These are phyloP conservation scores for Stachybotrys echinatus DNA, from an alignment of 2,329 filamentous ascomycete genomes.

Conservation along the genomic window DNA sequence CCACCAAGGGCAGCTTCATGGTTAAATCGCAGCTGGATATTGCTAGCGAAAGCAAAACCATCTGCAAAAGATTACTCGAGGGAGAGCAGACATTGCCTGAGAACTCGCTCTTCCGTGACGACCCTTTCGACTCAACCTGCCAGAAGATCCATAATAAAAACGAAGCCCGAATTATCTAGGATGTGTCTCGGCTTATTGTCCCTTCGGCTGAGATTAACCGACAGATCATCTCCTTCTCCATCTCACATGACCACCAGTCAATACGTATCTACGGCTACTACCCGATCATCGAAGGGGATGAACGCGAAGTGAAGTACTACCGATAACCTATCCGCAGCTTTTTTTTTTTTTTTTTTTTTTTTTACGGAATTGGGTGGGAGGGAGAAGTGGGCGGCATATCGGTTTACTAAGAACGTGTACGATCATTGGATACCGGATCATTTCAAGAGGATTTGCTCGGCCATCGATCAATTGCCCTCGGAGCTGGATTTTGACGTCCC, in stretches of 20 bases:
- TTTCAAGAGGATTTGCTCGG: neutral
- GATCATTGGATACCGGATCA: neutral
- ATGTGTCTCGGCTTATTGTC: slow-evolving; percentile 28
- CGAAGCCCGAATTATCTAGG: slow-evolving; percentile 28
- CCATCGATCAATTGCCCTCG: neutral
- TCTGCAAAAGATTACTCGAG: neutral
- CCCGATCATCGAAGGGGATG: slow-evolving; percentile 24
- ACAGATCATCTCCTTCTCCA: slow-evolving; percentile 20
- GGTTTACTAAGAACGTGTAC: neutral
- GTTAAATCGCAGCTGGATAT: slow-evolving; percentile 22
- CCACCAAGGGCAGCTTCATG: slow-evolving; percentile 35
- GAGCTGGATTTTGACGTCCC: neutral
- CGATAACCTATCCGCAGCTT: slow-evolving; percentile 26
- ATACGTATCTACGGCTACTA: slow-evolving; percentile 20
- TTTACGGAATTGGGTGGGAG: slow-evolving; percentile 23
- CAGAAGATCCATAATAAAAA: slow-evolving; percentile 25
- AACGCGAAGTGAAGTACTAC: slow-evolving; percentile 26
- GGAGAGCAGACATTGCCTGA: slow-evolving; percentile 10
- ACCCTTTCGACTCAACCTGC: slow-evolving; percentile 30
- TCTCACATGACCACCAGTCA: neutral
- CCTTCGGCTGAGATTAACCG: slow-evolving; percentile 32
- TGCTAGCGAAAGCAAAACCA: slow-evolving; percentile 23
- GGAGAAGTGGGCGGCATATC: slow-evolving; percentile 27
- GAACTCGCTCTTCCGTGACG: slow-evolving; percentile 29
- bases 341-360: no score